Evolutionary conservation across 2,329 filamentous ascomycete genomes (phyloP).

Genomic region (Hypomyces perniciosus): DNA sequence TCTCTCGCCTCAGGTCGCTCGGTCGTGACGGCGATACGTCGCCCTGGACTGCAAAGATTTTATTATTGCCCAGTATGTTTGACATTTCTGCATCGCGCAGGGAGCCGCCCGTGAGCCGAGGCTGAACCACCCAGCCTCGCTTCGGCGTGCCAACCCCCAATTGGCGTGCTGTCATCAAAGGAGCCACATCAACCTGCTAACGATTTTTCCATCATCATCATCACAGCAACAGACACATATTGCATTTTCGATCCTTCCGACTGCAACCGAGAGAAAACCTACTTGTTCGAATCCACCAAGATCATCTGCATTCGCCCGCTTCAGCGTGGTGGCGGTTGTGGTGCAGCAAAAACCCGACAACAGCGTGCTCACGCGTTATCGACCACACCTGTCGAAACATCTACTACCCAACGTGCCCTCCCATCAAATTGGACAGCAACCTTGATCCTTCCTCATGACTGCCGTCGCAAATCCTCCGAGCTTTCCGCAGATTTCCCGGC

Average conservation of each 20-base stretch:
- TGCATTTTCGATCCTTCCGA: slow-evolving; percentile 3
- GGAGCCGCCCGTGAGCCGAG: slow-evolving; percentile 2
- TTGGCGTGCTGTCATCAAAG: slow-evolving; percentile 11
- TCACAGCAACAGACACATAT: slow-evolving; percentile 5
- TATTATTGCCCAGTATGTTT: slow-evolving; percentile 13
- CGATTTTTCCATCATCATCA: slow-evolving; percentile 12
- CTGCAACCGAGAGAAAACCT: slow-evolving; percentile 5
- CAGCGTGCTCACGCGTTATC: slow-evolving; percentile 5
- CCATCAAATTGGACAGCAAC: slow-evolving; percentile 16
- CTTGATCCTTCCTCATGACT: slow-evolving; percentile 50
- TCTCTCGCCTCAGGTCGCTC: slow-evolving; percentile 19
- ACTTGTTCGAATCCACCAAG: not conserved
- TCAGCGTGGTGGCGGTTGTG: slow-evolving; percentile 1
- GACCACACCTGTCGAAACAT: not conserved
- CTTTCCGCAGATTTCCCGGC: slow-evolving; percentile 57
- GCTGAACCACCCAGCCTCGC: slow-evolving; percentile 11
- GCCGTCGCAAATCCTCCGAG: slow-evolving; percentile 60
- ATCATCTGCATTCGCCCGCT: not conserved
- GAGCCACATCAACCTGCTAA: slow-evolving; percentile 13
- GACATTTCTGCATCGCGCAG: slow-evolving; percentile 4
- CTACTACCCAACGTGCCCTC: slow-evolving; percentile 15
- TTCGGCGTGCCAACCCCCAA: slow-evolving; percentile 15
- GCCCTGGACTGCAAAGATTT: slow-evolving; percentile 21
- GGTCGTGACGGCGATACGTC: slow-evolving; percentile 19
- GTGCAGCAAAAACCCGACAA: not conserved